A percentile compares a stretch with the other conserved stretches of the same genome.
Evolutionary conservation across 257 asterid genomes (phyloP).

Genomic region (Handroanthus guayacan): DNA sequence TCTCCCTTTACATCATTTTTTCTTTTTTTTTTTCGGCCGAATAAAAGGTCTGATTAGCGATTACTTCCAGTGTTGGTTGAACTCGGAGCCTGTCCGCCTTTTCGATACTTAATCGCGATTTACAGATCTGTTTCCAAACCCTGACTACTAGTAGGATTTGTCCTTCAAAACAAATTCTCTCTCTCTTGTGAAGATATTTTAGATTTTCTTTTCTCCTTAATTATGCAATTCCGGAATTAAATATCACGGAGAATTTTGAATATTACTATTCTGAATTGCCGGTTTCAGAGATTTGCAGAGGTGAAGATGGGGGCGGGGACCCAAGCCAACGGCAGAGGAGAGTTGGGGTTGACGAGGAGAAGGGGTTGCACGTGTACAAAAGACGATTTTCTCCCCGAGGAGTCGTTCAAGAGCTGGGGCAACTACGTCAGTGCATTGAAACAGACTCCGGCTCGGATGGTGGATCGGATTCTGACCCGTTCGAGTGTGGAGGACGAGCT

Average conservation of each 20-base stretch:
- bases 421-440: slow-evolving; percentile 56
- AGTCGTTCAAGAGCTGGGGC: slow-evolving; percentile 66
- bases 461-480: slow-evolving; percentile 56
- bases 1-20: background rate
- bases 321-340: slow-evolving; percentile 32
- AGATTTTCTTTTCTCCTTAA: background rate
- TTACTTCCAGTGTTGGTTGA: background rate
- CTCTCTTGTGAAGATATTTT: no score
- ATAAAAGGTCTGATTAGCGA: background rate
- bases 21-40: background rate
- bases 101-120: background rate
- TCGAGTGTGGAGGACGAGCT: slow-evolving; percentile 55
- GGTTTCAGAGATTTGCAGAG: background rate
- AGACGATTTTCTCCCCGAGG: slow-evolving; percentile 79
- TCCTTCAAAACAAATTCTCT: background rate
- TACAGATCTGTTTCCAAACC: slow-evolving; percentile 19
- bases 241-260: background rate
- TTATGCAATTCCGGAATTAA: background rate
- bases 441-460: slow-evolving; percentile 57
- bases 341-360: slow-evolving; percentile 37
- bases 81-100: background rate
- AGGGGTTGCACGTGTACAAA: slow-evolving; percentile 49
- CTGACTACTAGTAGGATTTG: background rate
- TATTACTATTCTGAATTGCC: background rate
- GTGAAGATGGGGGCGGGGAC: slow-evolving; percentile 39